Base-by-base conservation (phyloP, 2,329 filamentous ascomycete species). In the Didymella lethalis region DNA sequence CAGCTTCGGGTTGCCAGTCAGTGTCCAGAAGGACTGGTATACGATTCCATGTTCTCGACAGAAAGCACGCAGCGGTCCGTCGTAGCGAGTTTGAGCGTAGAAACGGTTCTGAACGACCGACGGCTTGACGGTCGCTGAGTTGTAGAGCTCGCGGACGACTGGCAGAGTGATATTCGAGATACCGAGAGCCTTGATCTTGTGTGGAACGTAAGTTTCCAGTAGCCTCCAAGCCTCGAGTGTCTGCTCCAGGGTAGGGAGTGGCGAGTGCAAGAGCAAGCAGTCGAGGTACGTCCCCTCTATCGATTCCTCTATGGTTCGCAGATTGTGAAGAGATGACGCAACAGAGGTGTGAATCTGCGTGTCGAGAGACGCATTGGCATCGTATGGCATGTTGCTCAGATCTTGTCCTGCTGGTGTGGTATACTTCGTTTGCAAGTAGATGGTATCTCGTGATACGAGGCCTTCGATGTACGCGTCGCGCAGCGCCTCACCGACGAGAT, bases 371-470 rank as follows among this genome's bases (percentile, higher is more conserved):
- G 83, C 81, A 1, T 79, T 71, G 1, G 84, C 75, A 67, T 88
- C 81, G 74, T 92, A 92, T 0, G 90, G 89, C 77, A 87, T 81
- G 48, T 86, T 82, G 40, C 77, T 75, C 23, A 76, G 69, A 68
- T 88, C 85, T 73, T 93, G 90, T 25, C 86, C 87, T 16, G 77
- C 76, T 4, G 86, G 75, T 0, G 88, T 83, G 1, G 90, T 92
- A 79, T 89, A 95, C 75, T 94, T 95, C n/a, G 91, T 93, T 83
- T 96, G 91, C 44, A 93, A 86, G 72, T 88, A 92, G 46, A 94
- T 68, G 32, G 90, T 85, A 45, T 82, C 75, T 58, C 87, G 80
- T 48, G 70, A 82, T 46, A 90, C 78, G n/a, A 85, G 75, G 1
- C 86, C 86, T 31, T 88, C 83, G 7, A 76, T 67, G 50, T 91